These are phyloP conservation scores for Floccularia luteovirens DNA, from an alignment of 768 basidiomycete genomes.

Conservation along the genomic window DNA sequence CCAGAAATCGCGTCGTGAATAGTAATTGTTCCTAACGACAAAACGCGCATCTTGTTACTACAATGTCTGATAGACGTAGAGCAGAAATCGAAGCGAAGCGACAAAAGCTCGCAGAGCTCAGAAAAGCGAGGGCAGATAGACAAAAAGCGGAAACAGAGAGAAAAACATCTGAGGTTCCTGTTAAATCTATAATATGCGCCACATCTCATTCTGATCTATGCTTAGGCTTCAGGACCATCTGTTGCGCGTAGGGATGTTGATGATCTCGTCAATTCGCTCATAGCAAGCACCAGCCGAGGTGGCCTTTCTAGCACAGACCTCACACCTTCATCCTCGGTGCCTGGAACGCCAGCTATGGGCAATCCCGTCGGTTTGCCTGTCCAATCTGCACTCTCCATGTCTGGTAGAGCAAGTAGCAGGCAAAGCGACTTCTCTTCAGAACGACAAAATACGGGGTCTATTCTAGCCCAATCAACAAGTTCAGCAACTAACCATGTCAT, in stretches of 20 bases:
- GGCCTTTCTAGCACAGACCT: constrained; percentile 54
- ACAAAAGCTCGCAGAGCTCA: constrained; percentile 78
- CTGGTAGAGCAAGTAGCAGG: constrained; percentile 65
- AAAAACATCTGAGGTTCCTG: constrained; percentile 27
- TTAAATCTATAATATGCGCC: constrained; percentile 2
- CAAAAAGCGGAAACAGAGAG: constrained; percentile 46
- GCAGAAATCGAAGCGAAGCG: constrained; percentile 90
- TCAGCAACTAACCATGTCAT: constrained; percentile 62
- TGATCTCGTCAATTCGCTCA: constrained; percentile 60
- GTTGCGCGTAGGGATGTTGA: constrained; percentile 50
- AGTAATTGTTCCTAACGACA: not conserved
- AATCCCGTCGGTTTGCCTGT: constrained; percentile 27
- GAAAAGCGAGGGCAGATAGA: constrained; percentile 68
- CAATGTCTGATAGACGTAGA: constrained; percentile 59
- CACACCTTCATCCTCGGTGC: constrained; percentile 66
- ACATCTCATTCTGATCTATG: constrained; percentile 2
- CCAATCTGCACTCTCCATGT: constrained; percentile 23
- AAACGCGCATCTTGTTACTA: not conserved
- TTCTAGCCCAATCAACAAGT: constrained; percentile 38
- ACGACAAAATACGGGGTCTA: constrained; percentile 26
- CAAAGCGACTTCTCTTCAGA: constrained; percentile 58
- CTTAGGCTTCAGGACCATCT: constrained; percentile 31
- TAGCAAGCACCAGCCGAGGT: constrained; percentile 31
- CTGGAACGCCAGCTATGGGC: constrained; percentile 56
- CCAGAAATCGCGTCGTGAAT: not conserved